Base-by-base conservation (phyloP, 1,284 basidiomycete genomes). In the Stygiomarasmius scandens region DNA sequence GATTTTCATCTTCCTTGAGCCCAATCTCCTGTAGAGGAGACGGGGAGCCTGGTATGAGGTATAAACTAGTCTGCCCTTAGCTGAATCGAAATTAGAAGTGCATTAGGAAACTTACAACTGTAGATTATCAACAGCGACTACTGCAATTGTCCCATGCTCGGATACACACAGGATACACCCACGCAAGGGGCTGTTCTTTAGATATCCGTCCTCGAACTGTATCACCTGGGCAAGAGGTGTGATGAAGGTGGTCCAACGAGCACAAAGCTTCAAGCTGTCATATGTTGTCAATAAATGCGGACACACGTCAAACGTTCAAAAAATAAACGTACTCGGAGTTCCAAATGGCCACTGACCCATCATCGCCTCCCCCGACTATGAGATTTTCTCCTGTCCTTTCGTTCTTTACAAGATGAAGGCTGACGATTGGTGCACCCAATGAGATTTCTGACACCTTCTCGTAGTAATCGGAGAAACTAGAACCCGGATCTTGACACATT, bases 161-260 rank as follows among this genome's bases (percentile, higher is more conserved):
- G 93, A 85, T 2, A 93, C 72, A 66, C 90, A 93, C 14, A 96
- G 71, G 1, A 87, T 76, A 67, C 88, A 92, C 2, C 86, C 92
- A 49, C 79, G 79, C 29, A 96, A 68, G 4, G 85, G 79, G 0
- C 87, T 85, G 0, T 78, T 78, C 24, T 78, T 77, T 45, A 86
- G 82, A 27, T 83, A 80, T 3, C 75, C 74, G 27, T 83, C 81
- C 2, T 75, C 74, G 43, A 93, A 74, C 56, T 83, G 78, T 1
- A 90, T 71, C 19, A 92, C 82, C 10, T 79, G 72, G 4, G 73
- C 66, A 3, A 95, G 76, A 1, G 88, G 85, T 0, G 82, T 78
- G 2, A 80, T 81, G 67, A 95, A 94, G 10, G 89, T 68, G 0
- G 81, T 83, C 83, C 90, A 92, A 2, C 80, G 77, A 2, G 87